Base-by-base conservation (phyloP, 192 early-diverging fungal genomes). In the Allomyces arbusculus region DNA sequence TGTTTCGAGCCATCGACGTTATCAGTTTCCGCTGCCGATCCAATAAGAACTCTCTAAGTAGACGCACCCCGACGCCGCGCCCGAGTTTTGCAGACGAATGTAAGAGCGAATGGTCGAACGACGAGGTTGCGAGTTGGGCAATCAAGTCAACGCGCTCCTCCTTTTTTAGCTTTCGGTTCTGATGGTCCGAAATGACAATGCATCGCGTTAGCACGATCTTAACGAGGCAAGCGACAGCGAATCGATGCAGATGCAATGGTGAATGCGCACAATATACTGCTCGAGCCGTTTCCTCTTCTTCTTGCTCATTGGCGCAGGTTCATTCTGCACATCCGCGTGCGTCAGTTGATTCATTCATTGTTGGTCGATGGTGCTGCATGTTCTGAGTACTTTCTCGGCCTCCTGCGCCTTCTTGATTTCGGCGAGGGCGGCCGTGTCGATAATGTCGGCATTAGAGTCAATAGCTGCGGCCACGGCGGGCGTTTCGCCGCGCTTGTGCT, bases 141-240 rank as follows among this genome's bases (percentile, higher is more conserved):
- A 90, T 65, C 62, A 89, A 66, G 24, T 71, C 79, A 9, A 77
- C 84, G 24, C 87, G 75, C 65, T 85, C 83, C 62, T 88, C 87
- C 72, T 90, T 90, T 71, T 89, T 87, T 69, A 89, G 69, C 73
- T 90, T 88, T 77, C 87, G 84, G 64, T 87, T 82, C 82, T 84
- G 63, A 20, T 58, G 9, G 50, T 20, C 33, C 33, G 33, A 40
- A 40, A 40, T 7, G 45, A 44, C 20, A 63, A 62, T n/a, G 24
- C 24, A 5, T 44, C 33, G 64, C 24, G 58, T 22, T 6, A 22
- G 45, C 19, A 45, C 1, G 14, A 24, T 12, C 74, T 73, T 66
- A 23, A 33, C 16, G 61, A 16, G 25, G 16, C 7, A 14, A 61
- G 10, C 63, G 9, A n/a, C 3, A 55, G 11, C 45, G 64, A 61